phyloP scores from a whole-genome alignment of 345 rosid genomes.

The Rhodamnia rubescens region DNA sequence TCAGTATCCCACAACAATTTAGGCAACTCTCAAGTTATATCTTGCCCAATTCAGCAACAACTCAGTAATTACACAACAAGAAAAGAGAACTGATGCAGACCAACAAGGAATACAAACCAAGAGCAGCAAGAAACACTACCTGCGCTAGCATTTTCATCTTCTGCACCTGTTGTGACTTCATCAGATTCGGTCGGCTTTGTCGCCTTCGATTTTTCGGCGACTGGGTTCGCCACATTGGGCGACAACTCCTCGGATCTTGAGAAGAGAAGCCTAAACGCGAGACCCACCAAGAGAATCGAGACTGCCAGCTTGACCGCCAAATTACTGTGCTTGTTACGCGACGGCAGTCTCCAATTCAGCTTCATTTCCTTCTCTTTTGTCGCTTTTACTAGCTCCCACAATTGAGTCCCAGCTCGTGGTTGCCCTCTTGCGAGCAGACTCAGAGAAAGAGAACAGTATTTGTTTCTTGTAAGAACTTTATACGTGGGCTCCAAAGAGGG shows the following conservation, averaged over 20 bases:
- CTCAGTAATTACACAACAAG: background rate
- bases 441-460: background rate
- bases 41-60: background rate
- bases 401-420: background rate
- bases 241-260: constrained; percentile 20
- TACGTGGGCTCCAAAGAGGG: background rate
- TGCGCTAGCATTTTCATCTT: background rate
- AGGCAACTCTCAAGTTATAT: background rate
- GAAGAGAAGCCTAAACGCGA: constrained; percentile 48
- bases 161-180: background rate
- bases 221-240: constrained; percentile 8
- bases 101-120: background rate
- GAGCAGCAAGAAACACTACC: background rate
- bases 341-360: constrained; percentile 19
- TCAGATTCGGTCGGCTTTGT: background rate
- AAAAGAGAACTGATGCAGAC: background rate
- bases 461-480: too few species aligned
- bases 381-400: background rate
- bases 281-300: constrained; percentile 33
- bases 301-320: constrained; percentile 42
- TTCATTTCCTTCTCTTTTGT: constrained; percentile 27
- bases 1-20: background rate
- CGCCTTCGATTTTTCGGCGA: background rate
- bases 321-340: constrained; percentile 33
- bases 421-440: background rate